Base-by-base conservation (phyloP, 2,329 filamentous ascomycete species). In the Aspergillus niger region DNA sequence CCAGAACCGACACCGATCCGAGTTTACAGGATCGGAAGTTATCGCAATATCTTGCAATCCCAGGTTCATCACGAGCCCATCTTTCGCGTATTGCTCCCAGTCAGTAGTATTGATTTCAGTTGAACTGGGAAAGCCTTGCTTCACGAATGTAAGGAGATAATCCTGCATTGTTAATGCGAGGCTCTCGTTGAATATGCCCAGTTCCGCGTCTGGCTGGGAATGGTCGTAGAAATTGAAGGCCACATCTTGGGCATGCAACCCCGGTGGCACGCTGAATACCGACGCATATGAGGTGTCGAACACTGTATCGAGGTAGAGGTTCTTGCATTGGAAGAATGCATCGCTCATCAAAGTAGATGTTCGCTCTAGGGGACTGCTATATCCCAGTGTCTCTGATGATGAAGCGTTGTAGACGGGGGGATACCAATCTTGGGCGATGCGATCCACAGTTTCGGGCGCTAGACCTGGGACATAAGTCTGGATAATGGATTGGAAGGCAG, bases 251-350 rank as follows among this genome's bases (percentile, higher is more conserved):
- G 82, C 83, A 67, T 86, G 85, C 15, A 85, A 67, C 3, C 77
- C 83, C 0, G 84, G 84, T 0, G 80, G 79, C 0, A 86, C 75
- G 44, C 76, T 77, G 68, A 86, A 86, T 52, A 81, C 71, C 67
- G 86, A 86, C 0, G 78, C 75, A 68, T 82, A 84, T 0, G 82
- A 82, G 32, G 81, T 63, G 64, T 83, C 83, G 11, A 73, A 84
- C 3, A 80, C 83, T 5, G 76, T 77, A 65, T 80, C 79, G 22
- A 86, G 73, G 66, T 81, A 85, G 69, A 81, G 77, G 7, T 81
- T 82, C 69, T 85, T 85, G 77, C 84, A 86, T 44, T 73, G 72
- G 65, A 84, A 81, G 57, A 73, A 65, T 3, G 70, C 64, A 60
- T 86, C 85, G 3, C 76, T 70, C 55, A 81, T 68, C 3, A 79